These are phyloP conservation scores for Pseudocercospora eumusae DNA, from an alignment of 2,329 filamentous ascomycete genomes.

Conservation along the genomic window DNA sequence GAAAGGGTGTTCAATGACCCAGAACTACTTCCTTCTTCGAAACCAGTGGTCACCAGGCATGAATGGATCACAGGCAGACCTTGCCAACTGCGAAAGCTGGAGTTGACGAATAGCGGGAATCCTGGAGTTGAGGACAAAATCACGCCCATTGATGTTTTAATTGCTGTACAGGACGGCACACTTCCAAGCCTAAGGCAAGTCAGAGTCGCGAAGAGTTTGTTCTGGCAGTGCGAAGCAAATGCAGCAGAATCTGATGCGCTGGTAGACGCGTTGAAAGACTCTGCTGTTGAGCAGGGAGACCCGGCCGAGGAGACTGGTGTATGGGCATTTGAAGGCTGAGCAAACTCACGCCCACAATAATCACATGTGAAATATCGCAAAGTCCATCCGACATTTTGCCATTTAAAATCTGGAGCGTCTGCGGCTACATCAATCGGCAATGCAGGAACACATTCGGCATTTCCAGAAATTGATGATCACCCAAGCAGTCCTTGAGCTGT, in stretches of 20 bases:
- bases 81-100: slow-evolving; percentile 43
- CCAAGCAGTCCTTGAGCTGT: background rate
- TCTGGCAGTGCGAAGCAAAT: slow-evolving; percentile 43
- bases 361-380: background rate
- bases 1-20: background rate
- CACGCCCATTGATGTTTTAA: slow-evolving; percentile 45
- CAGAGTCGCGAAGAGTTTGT: slow-evolving; percentile 42
- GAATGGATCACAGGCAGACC: slow-evolving; percentile 19
- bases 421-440: background rate
- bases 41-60: slow-evolving; percentile 18
- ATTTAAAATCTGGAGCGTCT: background rate
- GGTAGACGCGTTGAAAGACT: slow-evolving; percentile 41
- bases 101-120: slow-evolving; percentile 45
- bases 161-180: slow-evolving; percentile 45
- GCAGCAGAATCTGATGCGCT: slow-evolving; percentile 44
- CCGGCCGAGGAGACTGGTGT: slow-evolving; percentile 27
- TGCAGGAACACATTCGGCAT: background rate
- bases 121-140: slow-evolving; percentile 43
- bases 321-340: slow-evolving; percentile 32
- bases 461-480: background rate
- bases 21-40: background rate
- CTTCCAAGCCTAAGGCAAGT: slow-evolving; percentile 45
- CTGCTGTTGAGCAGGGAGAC: slow-evolving; percentile 22
- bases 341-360: background rate
- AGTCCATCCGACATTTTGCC: background rate